Conservation (phyloP, 352 stramenopile species). For the Bremia lactucae region DNA sequence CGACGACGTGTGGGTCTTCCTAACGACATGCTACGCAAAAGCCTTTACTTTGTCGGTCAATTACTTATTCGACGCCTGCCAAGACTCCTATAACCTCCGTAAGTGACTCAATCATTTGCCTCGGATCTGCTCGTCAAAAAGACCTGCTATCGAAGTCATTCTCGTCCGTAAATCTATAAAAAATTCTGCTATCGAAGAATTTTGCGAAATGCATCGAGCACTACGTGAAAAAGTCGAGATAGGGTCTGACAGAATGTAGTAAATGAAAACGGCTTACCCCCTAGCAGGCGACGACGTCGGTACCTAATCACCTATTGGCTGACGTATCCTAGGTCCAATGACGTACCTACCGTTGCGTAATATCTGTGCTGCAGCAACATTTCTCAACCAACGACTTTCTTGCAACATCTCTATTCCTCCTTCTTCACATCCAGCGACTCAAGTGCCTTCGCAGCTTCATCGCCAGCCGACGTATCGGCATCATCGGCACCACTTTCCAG, state of each 20-base stretch:
- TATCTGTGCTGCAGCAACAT: not conserved
- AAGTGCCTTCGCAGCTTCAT: slow-evolving; percentile 89
- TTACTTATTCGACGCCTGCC: slow-evolving; percentile 84
- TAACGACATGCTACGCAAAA: slow-evolving; percentile 85
- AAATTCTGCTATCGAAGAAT: too few relatives aligned
- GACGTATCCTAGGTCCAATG: not conserved
- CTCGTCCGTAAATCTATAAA: too few relatives aligned
- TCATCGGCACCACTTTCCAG: slow-evolving; percentile 89
- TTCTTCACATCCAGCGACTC: slow-evolving; percentile 87
- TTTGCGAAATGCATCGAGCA: slow-evolving; percentile 35
- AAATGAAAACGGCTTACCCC: slow-evolving; percentile 20
- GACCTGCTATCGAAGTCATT: too few relatives aligned
- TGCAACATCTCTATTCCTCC: slow-evolving; percentile 44
- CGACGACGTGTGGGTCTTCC: slow-evolving; percentile 30
- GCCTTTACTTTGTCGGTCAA: slow-evolving; percentile 93
- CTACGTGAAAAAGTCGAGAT: slow-evolving; percentile 17
- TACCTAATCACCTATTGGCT: not conserved
- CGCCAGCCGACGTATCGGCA: slow-evolving; percentile 83
- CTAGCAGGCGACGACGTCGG: slow-evolving; percentile 2
- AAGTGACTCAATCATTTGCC: too few relatives aligned
- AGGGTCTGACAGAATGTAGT: slow-evolving; percentile 21
- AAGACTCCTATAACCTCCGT: too few relatives aligned
- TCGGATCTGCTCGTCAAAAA: too few relatives aligned
- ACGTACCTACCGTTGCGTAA: slow-evolving; percentile 1
- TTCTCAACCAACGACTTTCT: not conserved